Evolutionary conservation across 2,329 filamentous ascomycete species (phyloP).

Genomic region (Xylaria sp.): DNA sequence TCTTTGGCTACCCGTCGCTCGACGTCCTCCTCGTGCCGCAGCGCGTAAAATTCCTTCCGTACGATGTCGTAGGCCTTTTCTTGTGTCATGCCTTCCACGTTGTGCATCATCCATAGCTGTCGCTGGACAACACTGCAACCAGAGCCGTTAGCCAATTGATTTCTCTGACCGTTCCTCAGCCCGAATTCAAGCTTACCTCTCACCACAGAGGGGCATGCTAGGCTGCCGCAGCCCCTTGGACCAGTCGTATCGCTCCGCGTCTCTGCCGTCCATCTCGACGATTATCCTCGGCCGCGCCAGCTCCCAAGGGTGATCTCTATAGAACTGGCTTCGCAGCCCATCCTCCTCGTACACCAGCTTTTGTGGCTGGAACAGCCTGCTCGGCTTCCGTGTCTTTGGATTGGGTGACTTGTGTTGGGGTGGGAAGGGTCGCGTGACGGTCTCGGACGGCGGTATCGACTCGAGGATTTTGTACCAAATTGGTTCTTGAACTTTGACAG

Average conservation of each 20-base stretch:
- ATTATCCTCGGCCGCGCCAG: conserved; percentile 85
- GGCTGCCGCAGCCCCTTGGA: conserved; percentile 73
- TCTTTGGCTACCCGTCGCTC: conserved; percentile 83
- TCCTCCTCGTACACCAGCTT: conserved; percentile 84
- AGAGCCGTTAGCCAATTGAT: conserved; percentile 6
- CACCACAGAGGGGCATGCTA: conserved; percentile 79
- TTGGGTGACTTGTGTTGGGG: conserved; percentile 50
- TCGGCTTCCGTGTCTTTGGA: conserved; percentile 66
- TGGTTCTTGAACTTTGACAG: conserved; percentile 43
- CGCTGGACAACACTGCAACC: conserved; percentile 82
- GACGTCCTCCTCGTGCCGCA: conserved; percentile 83
- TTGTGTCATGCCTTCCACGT: conserved; percentile 61
- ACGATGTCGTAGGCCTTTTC: conserved; percentile 82
- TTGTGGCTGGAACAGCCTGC: conserved; percentile 80
- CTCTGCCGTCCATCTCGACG: conserved; percentile 84
- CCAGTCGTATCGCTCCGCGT: conserved; percentile 80
- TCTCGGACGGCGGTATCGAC: conserved; percentile 63
- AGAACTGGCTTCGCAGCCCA: conserved; percentile 79
- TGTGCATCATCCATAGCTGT: conserved; percentile 83
- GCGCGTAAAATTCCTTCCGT: conserved; percentile 86
- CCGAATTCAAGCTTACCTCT: conserved; percentile 64
- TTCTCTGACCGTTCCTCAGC: neutral
- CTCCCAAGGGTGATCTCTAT: conserved; percentile 96
- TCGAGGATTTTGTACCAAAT: conserved; percentile 60
- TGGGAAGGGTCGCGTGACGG: conserved; percentile 59